A percentile compares a stretch with the other conserved stretches of the same genome.
Conservation (phyloP, 306 rosid species). For the Aeschynomene evenia region DNA sequence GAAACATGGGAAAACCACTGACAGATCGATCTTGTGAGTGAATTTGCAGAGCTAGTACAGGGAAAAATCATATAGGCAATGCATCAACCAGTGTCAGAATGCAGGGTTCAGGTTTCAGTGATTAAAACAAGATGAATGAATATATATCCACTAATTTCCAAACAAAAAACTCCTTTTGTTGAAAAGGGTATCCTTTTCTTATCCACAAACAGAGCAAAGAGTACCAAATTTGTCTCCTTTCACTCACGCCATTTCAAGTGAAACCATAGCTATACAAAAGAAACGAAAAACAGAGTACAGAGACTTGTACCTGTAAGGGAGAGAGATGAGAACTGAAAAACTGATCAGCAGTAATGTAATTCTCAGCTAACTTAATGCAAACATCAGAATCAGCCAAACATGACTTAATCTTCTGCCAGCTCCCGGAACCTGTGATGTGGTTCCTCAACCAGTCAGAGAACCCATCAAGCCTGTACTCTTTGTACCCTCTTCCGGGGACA, state of each 20-base stretch:
- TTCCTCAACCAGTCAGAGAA: conserved; percentile 71
- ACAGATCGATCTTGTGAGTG: background rate
- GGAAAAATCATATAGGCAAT: background rate
- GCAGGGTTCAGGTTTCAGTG: background rate
- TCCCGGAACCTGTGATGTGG: conserved; percentile 48
- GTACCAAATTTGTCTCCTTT: background rate
- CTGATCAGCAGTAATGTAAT: conserved; percentile 58
- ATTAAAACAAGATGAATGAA: background rate
- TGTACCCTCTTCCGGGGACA: conserved; percentile 55
- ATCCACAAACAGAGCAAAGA: background rate
- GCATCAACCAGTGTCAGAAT: background rate
- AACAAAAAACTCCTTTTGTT: background rate
- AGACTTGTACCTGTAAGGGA: conserved; percentile 66
- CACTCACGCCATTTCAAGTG: background rate
- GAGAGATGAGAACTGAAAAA: conserved; percentile 65
- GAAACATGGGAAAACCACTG: background rate
- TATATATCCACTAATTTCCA: background rate
- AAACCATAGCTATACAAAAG: background rate
- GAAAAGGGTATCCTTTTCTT: background rate
- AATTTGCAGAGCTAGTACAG: conserved; percentile 1
- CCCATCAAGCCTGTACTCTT: conserved; percentile 57
- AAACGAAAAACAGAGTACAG: background rate
- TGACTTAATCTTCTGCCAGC: conserved; percentile 60
- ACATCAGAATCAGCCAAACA: conserved; percentile 77
- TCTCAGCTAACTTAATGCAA: conserved; percentile 48